These are phyloP conservation scores for Jimgerdemannia flammicorona DNA, from an alignment of 192 early-diverging fungal species.

Conservation along the genomic window DNA sequence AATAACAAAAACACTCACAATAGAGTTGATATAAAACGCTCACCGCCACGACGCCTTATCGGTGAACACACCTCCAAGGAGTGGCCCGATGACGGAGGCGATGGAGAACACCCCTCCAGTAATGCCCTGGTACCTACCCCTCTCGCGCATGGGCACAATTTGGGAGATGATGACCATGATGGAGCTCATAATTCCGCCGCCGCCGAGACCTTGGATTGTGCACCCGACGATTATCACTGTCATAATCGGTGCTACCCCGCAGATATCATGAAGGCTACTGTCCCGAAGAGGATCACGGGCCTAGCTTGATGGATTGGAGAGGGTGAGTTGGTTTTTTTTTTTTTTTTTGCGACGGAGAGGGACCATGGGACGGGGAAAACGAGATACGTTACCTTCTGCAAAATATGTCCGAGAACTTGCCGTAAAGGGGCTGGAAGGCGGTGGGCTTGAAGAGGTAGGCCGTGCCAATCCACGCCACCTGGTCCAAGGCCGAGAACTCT, in stretches of 20 bases:
- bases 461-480: slow-evolving; percentile 73
- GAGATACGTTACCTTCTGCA: too few species aligned
- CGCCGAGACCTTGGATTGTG: too few species aligned
- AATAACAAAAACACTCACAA: not conserved
- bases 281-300: too few species aligned
- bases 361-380: too few species aligned
- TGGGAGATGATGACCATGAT: slow-evolving; percentile 69
- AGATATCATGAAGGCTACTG: too few species aligned
- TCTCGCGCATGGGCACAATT: slow-evolving; percentile 68
- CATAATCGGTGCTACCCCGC: too few species aligned
- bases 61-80: slow-evolving; percentile 78
- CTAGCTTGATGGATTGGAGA: too few species aligned
- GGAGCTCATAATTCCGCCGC: slow-evolving; percentile 29
- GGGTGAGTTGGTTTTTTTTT: too few species aligned
- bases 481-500: slow-evolving; percentile 42
- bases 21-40: slow-evolving; percentile 39
- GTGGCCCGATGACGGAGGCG: slow-evolving; percentile 77
- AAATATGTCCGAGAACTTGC: slow-evolving; percentile 44
- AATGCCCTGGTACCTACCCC: slow-evolving; percentile 84
- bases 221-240: too few species aligned
- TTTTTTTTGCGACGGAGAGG: too few species aligned
- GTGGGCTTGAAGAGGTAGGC: slow-evolving; percentile 63
- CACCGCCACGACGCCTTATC: slow-evolving; percentile 59
- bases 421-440: slow-evolving; percentile 67
- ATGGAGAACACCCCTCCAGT: slow-evolving; percentile 75